Conservation (phyloP, 495 filamentous ascomycete genomes). For the Talaromyces borbonicus region DNA sequence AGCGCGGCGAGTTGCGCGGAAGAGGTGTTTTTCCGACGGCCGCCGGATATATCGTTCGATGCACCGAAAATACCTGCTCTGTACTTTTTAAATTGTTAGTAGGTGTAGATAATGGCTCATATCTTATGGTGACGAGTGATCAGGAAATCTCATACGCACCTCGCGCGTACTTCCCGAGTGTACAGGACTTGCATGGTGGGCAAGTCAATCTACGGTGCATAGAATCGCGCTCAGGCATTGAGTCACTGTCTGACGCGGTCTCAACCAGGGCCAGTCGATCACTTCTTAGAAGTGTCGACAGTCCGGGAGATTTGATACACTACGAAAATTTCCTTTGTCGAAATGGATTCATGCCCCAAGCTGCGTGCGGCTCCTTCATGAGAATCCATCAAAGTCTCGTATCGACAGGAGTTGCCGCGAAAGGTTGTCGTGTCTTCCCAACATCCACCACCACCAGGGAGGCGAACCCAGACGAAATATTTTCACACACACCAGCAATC, state of each 20-base stretch:
- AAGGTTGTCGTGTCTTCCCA: no score
- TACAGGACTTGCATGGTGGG: background rate
- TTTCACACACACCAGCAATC: no score
- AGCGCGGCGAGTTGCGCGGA: slow-evolving; percentile 24
- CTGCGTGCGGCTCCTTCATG: no score
- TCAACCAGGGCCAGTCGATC: background rate
- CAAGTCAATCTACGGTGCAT: slow-evolving; percentile 2
- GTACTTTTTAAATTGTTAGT: no score
- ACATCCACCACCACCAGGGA: no score
- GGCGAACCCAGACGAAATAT: no score
- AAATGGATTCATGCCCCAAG: background rate
- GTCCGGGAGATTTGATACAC: background rate
- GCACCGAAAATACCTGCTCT: no score
- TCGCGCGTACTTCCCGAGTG: background rate
- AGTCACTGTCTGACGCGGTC: background rate
- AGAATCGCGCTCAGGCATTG: background rate
- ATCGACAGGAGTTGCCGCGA: no score
- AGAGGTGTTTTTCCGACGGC: slow-evolving; percentile 35
- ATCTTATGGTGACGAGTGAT: no score
- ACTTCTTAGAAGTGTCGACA: background rate
- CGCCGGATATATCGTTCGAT: no score
- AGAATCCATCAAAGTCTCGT: no score
- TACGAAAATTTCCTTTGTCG: slow-evolving; percentile 3
- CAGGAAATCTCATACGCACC: slow-evolving; percentile 5
- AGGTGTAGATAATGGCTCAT: no score